Base-by-base conservation (phyloP, 306 rosid species). In the Trifolium subterraneum region DNA sequence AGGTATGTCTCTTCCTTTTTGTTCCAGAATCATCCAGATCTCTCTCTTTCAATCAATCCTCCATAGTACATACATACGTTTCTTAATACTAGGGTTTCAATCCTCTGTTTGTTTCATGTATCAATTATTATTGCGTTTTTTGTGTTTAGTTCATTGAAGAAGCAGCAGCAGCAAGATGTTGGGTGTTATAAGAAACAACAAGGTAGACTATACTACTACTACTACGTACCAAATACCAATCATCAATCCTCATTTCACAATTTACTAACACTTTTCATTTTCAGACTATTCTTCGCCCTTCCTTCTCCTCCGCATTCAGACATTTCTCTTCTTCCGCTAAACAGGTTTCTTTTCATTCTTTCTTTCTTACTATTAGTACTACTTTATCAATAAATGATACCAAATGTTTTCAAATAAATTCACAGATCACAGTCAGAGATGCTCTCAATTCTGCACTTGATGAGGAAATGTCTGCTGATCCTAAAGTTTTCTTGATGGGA, bases 391-490 rank as follows among this genome's bases (percentile, higher is more conserved):
- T 3, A 27, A 27, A 27, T 27, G 0, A 27, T 27, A 27, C 5
- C 31, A 27, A 27, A 27, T 27, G 31, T 27, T 27, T 27, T 27
- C 31, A 27, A 27, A 27, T n/a, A n/a, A n/a, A n/a, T n/a, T 27
- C 31, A 27, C 63, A 94, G 93, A 88, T 95, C 76, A 85, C 81
- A 0, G 98, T 95, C 42, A 87, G 99, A 76, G 99, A 95, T 6
- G 99, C 98, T 68, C 82, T 95, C 5, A 92, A 92, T 87, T 77
- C 99, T 41, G 99, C 99, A 2, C 92, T 95, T 51, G 99, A 95
- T 67, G 99, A 95, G 81, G 99, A 95, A 84, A 95, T 95, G 98
- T 90, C 99, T 0, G 95, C 99, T 50, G 99, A 95, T 84, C 92
- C 97, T 18, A 92, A 84, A 84, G 99, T 95, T 59, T 92, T 95